Evolutionary conservation across 139 green algal species (phyloP).

Genomic region (Coccomyxa sp.): DNA sequence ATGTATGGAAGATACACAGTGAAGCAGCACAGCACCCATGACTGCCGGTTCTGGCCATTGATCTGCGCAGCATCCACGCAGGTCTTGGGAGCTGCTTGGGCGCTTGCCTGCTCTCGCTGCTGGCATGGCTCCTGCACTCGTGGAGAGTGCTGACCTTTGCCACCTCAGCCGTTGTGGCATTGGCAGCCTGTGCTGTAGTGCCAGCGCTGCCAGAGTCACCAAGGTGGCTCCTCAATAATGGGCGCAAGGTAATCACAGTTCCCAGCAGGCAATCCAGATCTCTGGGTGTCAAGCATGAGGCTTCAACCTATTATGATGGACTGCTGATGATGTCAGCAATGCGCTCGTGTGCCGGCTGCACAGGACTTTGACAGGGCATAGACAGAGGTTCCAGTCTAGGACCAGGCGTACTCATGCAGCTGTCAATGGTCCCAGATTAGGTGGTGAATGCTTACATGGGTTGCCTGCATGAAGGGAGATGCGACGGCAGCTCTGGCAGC

Average conservation of each 20-base stretch:
- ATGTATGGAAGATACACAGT: too few relatives aligned
- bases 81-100: too few relatives aligned
- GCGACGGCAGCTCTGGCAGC: conserved; percentile 43
- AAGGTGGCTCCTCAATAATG: conserved; percentile 51
- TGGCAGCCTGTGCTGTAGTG: conserved; percentile 22
- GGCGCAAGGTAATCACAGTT: conserved; percentile 23
- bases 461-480: conserved; percentile 33
- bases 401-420: too few relatives aligned
- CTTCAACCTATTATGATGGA: not conserved
- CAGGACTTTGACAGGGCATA: not conserved
- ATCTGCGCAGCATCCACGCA: too few relatives aligned
- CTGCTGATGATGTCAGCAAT: not conserved
- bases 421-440: too few relatives aligned
- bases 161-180: conserved; percentile 20
- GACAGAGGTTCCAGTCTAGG: too few relatives aligned
- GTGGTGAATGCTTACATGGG: not conserved
- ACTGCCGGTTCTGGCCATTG: too few relatives aligned
- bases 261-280: not conserved
- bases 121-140: conserved; percentile 18
- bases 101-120: conserved; percentile 39
- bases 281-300: not conserved
- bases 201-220: conserved; percentile 46
- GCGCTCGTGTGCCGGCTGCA: not conserved
- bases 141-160: conserved; percentile 42
- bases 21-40: conserved; percentile 18